phyloP scores from a whole-genome alignment of 306 rosid species.

The Amphicarpaea edgeworthii region DNA sequence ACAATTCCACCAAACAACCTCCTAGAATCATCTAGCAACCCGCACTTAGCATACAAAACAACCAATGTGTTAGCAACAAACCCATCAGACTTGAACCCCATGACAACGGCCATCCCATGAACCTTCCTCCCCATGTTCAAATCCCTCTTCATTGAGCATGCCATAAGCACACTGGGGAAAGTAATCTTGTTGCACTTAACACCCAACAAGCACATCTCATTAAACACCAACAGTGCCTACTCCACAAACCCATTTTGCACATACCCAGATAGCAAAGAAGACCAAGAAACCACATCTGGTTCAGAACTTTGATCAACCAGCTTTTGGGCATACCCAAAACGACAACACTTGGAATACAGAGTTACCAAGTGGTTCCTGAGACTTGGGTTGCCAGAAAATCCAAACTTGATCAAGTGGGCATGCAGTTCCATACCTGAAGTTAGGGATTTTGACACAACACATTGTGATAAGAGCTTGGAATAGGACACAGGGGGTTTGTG shows the following conservation, averaged over 20 bases:
- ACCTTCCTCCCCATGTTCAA: constrained; percentile 66
- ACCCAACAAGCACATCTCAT: constrained; percentile 65
- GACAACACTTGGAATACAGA: constrained; percentile 56
- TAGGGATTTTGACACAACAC: constrained; percentile 62
- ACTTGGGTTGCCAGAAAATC: constrained; percentile 56
- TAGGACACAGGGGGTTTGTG: constrained; percentile 43
- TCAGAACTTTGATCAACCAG: constrained; percentile 67
- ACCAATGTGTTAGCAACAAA: constrained; percentile 86
- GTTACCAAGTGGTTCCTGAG: constrained; percentile 60
- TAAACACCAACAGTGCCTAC: constrained; percentile 69
- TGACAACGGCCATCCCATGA: constrained; percentile 65
- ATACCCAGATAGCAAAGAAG: constrained; percentile 86
- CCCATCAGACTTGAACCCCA: constrained; percentile 79
- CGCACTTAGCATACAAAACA: constrained; percentile 82
- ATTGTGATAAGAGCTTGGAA: constrained; percentile 63
- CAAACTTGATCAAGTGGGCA: constrained; percentile 71
- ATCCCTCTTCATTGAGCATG: constrained; percentile 67
- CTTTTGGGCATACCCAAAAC: constrained; percentile 67
- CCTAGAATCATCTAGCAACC: constrained; percentile 70
- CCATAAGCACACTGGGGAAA: constrained; percentile 79
- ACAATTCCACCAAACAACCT: constrained; percentile 63
- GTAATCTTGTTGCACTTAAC: constrained; percentile 77
- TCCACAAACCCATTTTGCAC: constrained; percentile 66
- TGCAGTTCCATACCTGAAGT: constrained; percentile 66
- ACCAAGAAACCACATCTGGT: constrained; percentile 77